phyloP scores from a whole-genome alignment of 2,329 filamentous ascomycete genomes.

The Penicillium palitans region DNA sequence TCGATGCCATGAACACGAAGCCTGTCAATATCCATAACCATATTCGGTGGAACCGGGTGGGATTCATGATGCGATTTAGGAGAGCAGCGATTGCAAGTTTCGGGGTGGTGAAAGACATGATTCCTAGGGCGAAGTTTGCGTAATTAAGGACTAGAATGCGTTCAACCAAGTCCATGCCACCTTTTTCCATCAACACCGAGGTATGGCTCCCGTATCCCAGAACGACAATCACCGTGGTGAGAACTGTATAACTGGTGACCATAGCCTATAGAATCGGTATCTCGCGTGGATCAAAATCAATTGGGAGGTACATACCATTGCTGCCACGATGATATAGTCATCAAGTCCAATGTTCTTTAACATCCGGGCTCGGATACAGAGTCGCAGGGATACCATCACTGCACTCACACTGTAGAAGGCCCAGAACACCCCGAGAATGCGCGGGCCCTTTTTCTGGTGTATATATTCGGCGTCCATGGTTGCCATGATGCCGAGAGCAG shows the following conservation, averaged over 20 bases:
- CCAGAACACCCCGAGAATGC: constrained; percentile 34
- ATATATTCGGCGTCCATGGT: background rate
- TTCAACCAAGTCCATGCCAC: constrained; percentile 28
- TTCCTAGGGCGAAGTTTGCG: constrained; percentile 28
- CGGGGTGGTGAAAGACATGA: constrained; percentile 30
- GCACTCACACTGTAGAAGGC: constrained; percentile 31
- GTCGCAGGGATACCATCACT: constrained; percentile 32
- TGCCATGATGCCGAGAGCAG: background rate
- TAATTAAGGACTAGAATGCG: constrained; percentile 25
- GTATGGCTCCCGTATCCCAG: constrained; percentile 46
- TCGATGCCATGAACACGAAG: constrained; percentile 31
- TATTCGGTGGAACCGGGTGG: constrained; percentile 15
- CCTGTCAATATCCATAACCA: constrained; percentile 32
- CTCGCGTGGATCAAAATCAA: background rate
- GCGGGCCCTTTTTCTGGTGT: constrained; percentile 35
- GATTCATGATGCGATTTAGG: constrained; percentile 31
- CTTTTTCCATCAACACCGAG: constrained; percentile 25
- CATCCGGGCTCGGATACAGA: constrained; percentile 35
- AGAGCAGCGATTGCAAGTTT: constrained; percentile 31
- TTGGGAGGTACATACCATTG: constrained; percentile 30
- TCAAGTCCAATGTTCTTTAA: constrained; percentile 36
- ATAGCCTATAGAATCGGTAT: constrained; percentile 18
- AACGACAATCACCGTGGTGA: constrained; percentile 39
- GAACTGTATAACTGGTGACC: constrained; percentile 32
- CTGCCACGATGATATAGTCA: constrained; percentile 39